Percentiles rank a stretch among this genome's conserved stretches.
phyloP scores from a whole-genome alignment of 495 filamentous ascomycete species.

The Penicillium coprophilum region DNA sequence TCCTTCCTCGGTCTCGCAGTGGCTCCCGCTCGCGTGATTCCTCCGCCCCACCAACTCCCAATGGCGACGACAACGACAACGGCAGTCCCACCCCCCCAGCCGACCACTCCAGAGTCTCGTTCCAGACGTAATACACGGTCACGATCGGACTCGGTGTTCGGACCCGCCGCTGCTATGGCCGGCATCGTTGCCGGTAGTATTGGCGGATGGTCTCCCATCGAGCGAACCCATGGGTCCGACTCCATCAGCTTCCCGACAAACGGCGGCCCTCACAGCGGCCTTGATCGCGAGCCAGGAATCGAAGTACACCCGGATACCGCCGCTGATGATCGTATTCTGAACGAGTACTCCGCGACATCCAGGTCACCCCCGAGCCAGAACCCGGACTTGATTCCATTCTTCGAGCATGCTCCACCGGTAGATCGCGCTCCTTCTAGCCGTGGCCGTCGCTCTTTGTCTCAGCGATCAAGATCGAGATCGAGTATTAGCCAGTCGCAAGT shows the following conservation, averaged over 20 bases:
- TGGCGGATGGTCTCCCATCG: constrained; percentile 86
- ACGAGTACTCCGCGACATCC: constrained; percentile 41
- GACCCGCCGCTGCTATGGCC: constrained; percentile 77
- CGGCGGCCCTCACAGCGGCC: constrained; percentile 39
- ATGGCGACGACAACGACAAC: constrained; percentile 42
- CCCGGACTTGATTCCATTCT: constrained; percentile 53
- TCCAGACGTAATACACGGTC: constrained; percentile 71
- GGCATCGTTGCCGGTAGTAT: constrained; percentile 86
- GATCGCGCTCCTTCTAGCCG: constrained; percentile 40
- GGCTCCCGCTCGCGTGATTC: constrained; percentile 72
- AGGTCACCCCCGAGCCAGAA: constrained; percentile 60
- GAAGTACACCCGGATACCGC: constrained; percentile 59
- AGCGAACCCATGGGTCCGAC: constrained; percentile 54
- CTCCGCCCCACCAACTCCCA: constrained; percentile 69
- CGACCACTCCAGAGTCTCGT: constrained; percentile 69
- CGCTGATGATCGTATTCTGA: constrained; percentile 54
- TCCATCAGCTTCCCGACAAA: constrained; percentile 49
- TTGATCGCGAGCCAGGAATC: constrained; percentile 53
- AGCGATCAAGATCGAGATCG: constrained; percentile 41
- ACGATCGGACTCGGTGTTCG: constrained; percentile 82
- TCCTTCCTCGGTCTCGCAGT: constrained; percentile 70
- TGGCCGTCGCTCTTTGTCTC: constrained; percentile 40
- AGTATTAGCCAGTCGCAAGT: constrained; percentile 37
- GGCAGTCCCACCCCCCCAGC: constrained; percentile 50
- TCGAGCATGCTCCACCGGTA: constrained; percentile 44